phyloP scores from a whole-genome alignment of 305 asterid genomes.

The Caryopteris hybrid region DNA sequence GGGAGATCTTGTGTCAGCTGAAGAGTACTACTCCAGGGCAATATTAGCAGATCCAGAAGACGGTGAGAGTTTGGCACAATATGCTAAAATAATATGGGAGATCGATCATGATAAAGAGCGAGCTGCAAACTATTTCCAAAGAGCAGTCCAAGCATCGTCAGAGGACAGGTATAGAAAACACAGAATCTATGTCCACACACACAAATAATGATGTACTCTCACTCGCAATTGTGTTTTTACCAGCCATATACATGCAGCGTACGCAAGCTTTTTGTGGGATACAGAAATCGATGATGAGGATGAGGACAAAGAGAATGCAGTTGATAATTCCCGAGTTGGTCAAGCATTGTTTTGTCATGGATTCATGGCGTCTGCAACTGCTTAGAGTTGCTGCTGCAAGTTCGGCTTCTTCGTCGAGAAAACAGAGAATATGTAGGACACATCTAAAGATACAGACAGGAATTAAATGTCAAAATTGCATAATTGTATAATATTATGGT shows the following conservation, averaged over 20 bases:
- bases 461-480: too few relatives aligned
- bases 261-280: slow-evolving; percentile 83
- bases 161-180: slow-evolving; percentile 45
- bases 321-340: neutral
- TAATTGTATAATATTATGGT: too few relatives aligned
- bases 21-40: slow-evolving; percentile 80
- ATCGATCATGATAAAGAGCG: slow-evolving; percentile 56
- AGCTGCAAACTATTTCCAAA: slow-evolving; percentile 57
- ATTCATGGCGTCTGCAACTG: slow-evolving; percentile 46
- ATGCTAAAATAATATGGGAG: slow-evolving; percentile 76
- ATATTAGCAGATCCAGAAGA: slow-evolving; percentile 81
- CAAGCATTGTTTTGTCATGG: slow-evolving; percentile 23
- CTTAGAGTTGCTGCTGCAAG: slow-evolving; percentile 22
- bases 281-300: slow-evolving; percentile 50
- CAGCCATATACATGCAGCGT: slow-evolving; percentile 90
- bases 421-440: too few relatives aligned
- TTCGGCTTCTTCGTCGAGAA: too few relatives aligned
- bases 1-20: slow-evolving; percentile 59
- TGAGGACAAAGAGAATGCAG: slow-evolving; percentile 34
- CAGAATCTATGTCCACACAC: neutral
- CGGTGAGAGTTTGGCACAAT: slow-evolving; percentile 74
- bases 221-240: slow-evolving; percentile 31
- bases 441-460: too few relatives aligned
- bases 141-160: slow-evolving; percentile 64
- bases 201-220: neutral